Percentiles rank a stretch among this genome's conserved stretches.
Evolutionary conservation across 176 grass and related monocot species (phyloP).

Genomic region (Miscanthus lutarioriparius): DNA sequence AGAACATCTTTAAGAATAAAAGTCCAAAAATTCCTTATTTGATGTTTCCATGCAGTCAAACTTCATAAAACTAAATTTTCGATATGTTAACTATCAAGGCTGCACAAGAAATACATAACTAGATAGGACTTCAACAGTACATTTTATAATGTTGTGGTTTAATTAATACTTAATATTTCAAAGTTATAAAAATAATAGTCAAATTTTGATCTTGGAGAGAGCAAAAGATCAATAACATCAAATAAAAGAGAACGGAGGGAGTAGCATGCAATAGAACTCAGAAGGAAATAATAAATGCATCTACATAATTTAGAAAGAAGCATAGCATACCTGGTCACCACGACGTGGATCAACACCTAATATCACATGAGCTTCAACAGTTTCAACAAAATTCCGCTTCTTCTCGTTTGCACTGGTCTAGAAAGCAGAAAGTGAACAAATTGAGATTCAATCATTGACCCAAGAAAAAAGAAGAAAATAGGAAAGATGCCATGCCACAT

Average conservation of each 20-base stretch:
- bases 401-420: slow-evolving; percentile 73
- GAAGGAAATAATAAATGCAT: background rate
- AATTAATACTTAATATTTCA: background rate
- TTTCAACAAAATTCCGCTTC: slow-evolving; percentile 75
- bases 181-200: background rate
- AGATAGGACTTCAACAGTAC: background rate
- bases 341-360: slow-evolving; percentile 96
- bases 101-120: background rate
- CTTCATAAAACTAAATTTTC: background rate
- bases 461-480: background rate
- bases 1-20: background rate
- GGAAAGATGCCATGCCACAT: background rate
- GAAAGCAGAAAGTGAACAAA: slow-evolving; percentile 36
- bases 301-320: background rate
- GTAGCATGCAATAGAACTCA: slow-evolving; percentile 1
- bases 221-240: background rate
- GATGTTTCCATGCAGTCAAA: background rate
- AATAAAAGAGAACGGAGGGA: background rate
- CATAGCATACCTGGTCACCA: slow-evolving; percentile 69
- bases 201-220: background rate
- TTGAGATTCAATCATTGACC: background rate
- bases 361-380: slow-evolving; percentile 94
- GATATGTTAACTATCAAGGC: background rate
- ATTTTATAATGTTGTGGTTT: background rate
- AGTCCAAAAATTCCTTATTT: background rate